phyloP scores from a whole-genome alignment of 1,139 yeast genomes.

The Suhomyces choctaworum region DNA sequence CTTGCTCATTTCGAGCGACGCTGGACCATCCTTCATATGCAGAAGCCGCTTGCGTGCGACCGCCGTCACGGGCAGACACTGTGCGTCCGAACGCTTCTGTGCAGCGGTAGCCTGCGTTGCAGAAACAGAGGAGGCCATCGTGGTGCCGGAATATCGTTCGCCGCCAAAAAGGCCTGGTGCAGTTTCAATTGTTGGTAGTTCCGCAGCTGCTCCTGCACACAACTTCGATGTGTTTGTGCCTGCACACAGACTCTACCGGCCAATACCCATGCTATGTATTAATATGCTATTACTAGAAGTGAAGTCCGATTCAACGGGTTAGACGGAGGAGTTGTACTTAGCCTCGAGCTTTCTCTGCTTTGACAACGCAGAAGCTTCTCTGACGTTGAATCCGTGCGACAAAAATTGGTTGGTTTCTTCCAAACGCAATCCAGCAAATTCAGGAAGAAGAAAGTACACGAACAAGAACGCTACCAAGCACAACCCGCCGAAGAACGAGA shows the following conservation, averaged over 20 bases:
- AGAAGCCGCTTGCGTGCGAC: slow-evolving; percentile 5
- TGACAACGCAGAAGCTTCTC: slow-evolving; percentile 66
- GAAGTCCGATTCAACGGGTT: not conserved
- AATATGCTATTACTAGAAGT: slow-evolving; percentile 6
- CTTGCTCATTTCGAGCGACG: slow-evolving; percentile 31
- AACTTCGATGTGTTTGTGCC: no score
- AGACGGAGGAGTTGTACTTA: no score
- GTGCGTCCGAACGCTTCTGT: not conserved
- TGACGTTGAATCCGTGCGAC: slow-evolving; percentile 81
- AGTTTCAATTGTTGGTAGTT: no score
- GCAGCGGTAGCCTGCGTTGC: no score
- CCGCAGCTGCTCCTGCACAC: no score
- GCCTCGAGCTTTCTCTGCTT: slow-evolving; percentile 40
- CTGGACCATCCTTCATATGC: slow-evolving; percentile 8
- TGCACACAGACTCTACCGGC: no score
- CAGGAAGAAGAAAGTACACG: slow-evolving; percentile 85
- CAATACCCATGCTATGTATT: no score
- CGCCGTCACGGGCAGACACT: slow-evolving; percentile 2
- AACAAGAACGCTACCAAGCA: slow-evolving; percentile 69
- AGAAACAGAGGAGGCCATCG: no score
- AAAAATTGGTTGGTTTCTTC: slow-evolving; percentile 87
- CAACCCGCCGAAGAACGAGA: slow-evolving; percentile 83
- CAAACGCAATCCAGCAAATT: slow-evolving; percentile 82
- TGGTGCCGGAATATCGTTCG: no score
- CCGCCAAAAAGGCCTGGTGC: no score